Evolutionary conservation across 805 yeast genomes (phyloP).

Genomic region (Naumovozyma castellii): DNA sequence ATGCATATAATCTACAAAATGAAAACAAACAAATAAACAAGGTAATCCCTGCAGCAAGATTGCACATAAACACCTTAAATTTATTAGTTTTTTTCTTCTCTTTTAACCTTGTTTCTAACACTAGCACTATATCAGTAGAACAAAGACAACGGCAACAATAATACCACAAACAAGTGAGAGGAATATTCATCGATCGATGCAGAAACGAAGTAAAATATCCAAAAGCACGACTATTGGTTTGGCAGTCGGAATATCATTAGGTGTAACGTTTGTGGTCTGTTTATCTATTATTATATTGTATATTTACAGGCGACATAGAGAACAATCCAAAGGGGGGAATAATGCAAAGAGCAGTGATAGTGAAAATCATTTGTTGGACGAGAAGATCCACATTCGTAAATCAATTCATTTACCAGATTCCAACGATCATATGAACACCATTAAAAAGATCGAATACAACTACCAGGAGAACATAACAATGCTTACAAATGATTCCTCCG

Average conservation of each 20-base stretch:
- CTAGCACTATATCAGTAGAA: no score
- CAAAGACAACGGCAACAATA: neutral
- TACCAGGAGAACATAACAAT: slow-evolving; percentile 58
- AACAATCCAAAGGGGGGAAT: no score
- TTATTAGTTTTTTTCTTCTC: no score
- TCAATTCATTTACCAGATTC: neutral
- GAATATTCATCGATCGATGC: no score
- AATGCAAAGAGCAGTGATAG: no score
- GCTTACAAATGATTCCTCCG: slow-evolving; percentile 28
- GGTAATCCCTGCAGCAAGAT: no score
- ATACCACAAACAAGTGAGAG: neutral
- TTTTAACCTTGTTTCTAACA: no score
- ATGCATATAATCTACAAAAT: no score
- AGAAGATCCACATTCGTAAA: no score
- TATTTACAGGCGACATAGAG: neutral
- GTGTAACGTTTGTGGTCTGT: slow-evolving; percentile 29
- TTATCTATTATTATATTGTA: neutral
- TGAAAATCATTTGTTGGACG: no score
- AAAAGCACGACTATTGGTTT: slow-evolving; percentile 3
- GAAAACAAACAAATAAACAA: no score
- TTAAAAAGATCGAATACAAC: neutral
- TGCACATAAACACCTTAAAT: no score
- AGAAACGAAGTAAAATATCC: neutral
- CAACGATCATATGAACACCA: neutral
- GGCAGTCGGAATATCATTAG: slow-evolving; percentile 8